Conservation (phyloP, 805 yeast genomes). For the Teunomyces gatunensis region DNA sequence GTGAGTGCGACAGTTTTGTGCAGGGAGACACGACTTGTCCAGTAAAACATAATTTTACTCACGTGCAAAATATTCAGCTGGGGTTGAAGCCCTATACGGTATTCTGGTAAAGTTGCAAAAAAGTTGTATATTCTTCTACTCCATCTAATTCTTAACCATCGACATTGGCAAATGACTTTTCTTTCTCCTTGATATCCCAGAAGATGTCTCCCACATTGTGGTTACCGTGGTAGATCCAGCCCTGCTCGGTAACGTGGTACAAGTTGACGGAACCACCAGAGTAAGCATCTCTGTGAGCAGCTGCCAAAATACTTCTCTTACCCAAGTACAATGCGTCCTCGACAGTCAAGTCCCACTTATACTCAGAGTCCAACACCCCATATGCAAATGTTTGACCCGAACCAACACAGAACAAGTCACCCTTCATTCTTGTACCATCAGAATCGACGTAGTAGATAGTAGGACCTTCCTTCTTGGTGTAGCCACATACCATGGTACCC, state of each 20-base stretch:
- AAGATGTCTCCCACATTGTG: constrained; percentile 86
- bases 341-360: constrained; percentile 85
- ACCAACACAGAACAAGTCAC: constrained; percentile 95
- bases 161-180: constrained; percentile 86
- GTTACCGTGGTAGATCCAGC: constrained; percentile 96
- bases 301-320: constrained; percentile 93
- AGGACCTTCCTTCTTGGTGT: constrained; percentile 93
- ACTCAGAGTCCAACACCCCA: constrained; percentile 93
- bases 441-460: constrained; percentile 94
- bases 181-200: constrained; percentile 87
- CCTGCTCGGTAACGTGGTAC: constrained; percentile 88
- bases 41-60: too few relatives aligned
- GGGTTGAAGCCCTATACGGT: constrained; percentile 9
- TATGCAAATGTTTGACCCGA: constrained; percentile 99
- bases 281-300: constrained; percentile 97
- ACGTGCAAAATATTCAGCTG: background rate
- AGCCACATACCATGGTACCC: constrained; percentile 99
- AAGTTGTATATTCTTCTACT: background rate
- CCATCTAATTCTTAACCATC: constrained; percentile 31
- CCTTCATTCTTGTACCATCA: constrained; percentile 93
- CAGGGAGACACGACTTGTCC: background rate
- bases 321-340: constrained; percentile 95
- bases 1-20: background rate
- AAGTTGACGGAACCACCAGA: constrained; percentile 96
- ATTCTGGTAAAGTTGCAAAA: background rate